Percentiles rank a stretch among this genome's conserved stretches.
Conservation (phyloP, 805 yeast genomes). For the Nakazawaea pomicola region DNA sequence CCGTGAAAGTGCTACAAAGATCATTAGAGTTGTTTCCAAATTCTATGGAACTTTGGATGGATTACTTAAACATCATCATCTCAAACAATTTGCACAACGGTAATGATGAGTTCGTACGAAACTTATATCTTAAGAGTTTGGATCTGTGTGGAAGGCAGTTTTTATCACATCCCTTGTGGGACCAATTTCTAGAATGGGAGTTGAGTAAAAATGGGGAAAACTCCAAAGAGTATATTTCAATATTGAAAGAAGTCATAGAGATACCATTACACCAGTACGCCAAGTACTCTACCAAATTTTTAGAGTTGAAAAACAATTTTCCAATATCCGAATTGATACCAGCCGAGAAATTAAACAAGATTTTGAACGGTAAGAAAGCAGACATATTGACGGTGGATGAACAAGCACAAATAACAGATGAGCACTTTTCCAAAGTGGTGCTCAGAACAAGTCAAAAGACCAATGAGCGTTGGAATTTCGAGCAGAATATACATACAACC, state of each 20-base stretch:
- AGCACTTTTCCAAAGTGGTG: conserved; percentile 38
- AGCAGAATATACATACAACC: conserved; percentile 53
- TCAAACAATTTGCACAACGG: conserved; percentile 31
- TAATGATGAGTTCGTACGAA: conserved; percentile 27
- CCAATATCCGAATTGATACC: conserved; percentile 27
- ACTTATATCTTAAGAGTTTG: conserved; percentile 44
- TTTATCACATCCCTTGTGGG: conserved; percentile 81
- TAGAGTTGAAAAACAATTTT: conserved; percentile 32
- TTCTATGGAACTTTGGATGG: conserved; percentile 66
- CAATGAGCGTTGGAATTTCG: conserved; percentile 64
- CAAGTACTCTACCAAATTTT: conserved; percentile 54
- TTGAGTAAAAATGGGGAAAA: conserved; percentile 26
- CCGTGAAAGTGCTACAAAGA: conserved; percentile 38
- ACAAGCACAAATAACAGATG: conserved; percentile 35
- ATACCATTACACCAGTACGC: conserved; percentile 88
- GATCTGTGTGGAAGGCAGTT: conserved; percentile 62
- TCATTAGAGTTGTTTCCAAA: conserved; percentile 48
- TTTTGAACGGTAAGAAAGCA: conserved; percentile 18
- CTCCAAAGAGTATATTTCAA: conserved; percentile 31
- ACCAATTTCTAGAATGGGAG: conserved; percentile 62
- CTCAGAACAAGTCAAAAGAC: conserved; percentile 46
- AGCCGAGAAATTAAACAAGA: conserved; percentile 22
- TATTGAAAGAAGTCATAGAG: conserved; percentile 40
- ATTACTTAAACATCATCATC: conserved; percentile 50
- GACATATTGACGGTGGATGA: conserved; percentile 32